phyloP scores from a whole-genome alignment of 2,329 filamentous ascomycete species.

The Microcyclosporella mali region DNA sequence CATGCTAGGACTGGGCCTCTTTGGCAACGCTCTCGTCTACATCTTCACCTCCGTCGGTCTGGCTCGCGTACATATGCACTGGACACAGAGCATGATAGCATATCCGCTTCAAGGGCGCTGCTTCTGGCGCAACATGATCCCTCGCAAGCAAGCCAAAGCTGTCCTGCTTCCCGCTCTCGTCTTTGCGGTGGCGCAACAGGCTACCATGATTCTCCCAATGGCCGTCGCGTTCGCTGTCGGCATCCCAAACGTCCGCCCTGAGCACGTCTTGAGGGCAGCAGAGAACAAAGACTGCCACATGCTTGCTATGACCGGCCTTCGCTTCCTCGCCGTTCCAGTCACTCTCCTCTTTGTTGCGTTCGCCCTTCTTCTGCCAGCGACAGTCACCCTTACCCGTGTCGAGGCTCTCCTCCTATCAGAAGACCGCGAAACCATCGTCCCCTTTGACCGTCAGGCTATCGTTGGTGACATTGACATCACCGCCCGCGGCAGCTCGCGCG shows the following conservation, averaged over 20 bases:
- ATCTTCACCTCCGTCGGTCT: constrained; percentile 56
- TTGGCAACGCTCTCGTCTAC: constrained; percentile 43
- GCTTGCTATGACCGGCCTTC: constrained; percentile 37
- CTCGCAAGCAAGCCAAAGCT: constrained; percentile 59
- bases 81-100: constrained; percentile 83
- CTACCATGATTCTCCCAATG: constrained; percentile 45
- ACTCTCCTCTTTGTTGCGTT: constrained; percentile 48
- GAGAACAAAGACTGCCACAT: constrained; percentile 21
- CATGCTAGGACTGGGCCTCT: constrained; percentile 42
- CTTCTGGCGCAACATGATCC: constrained; percentile 65
- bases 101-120: constrained; percentile 50
- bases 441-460: constrained; percentile 79
- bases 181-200: constrained; percentile 52
- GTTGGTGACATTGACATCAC: constrained; percentile 63
- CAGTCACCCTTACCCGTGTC: constrained; percentile 71
- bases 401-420: constrained; percentile 81
- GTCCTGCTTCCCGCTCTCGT: constrained; percentile 62
- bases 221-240: constrained; percentile 46
- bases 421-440: constrained; percentile 74
- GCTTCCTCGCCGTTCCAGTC: constrained; percentile 32
- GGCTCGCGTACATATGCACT: constrained; percentile 65
- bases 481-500: constrained; percentile 51
- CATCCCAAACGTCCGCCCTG: constrained; percentile 30
- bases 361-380: constrained; percentile 69
- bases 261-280: constrained; percentile 20